Evolutionary conservation across 1,284 basidiomycete species (phyloP), one percentile per base, ranked within the genome.

Genomic region (Tetrapyrgos nigripes): DNA sequence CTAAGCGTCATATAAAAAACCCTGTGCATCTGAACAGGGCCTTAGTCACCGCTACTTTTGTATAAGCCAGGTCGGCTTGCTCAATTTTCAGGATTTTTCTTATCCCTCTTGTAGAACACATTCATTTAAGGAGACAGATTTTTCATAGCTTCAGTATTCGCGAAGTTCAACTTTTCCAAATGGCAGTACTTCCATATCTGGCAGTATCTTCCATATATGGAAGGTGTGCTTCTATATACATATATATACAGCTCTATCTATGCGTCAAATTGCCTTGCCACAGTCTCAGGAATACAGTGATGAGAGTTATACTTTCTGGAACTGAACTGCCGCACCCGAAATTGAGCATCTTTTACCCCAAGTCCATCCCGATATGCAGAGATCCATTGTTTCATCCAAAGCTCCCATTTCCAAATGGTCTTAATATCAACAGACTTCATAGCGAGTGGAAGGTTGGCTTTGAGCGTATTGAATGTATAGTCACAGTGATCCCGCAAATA

Each of bases 231-330:
- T 31, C 19, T 50, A 19, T 33, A 50, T 1, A 10, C 11, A 9
- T 31, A 5, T n/a, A n/a, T n/a, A n/a, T n/a, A n/a, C n/a, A n/a
- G n/a, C n/a, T n/a, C 19, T 8, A 28, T n/a, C 26, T 62, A 59
- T 33, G 44, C 27, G 62, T 71, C 68, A 55, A 70, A 64, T 24
- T 3, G 11, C 14, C 35, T 13, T 44, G 66, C 68, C 17, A 73
- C 19, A 14, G 50, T 52, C 60, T 72, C 68, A 33, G 71, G 65
- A 59, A 73, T 57, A 28, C 62, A 53, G 23, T 66, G 53, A 53
- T 73, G 71, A n/a, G 68, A 73, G 14, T 57, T 66, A 45, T 69
- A 73, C 45, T 63, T 61, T 26, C 28, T 59, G 17, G 72, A 72
- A 58, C 68, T 72, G 61, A 69, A 70, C 21, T 56, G 17, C 37